These are phyloP conservation scores for Penicillium sp. DNA, from an alignment of 2,329 filamentous ascomycete species.

Conservation along the genomic window DNA sequence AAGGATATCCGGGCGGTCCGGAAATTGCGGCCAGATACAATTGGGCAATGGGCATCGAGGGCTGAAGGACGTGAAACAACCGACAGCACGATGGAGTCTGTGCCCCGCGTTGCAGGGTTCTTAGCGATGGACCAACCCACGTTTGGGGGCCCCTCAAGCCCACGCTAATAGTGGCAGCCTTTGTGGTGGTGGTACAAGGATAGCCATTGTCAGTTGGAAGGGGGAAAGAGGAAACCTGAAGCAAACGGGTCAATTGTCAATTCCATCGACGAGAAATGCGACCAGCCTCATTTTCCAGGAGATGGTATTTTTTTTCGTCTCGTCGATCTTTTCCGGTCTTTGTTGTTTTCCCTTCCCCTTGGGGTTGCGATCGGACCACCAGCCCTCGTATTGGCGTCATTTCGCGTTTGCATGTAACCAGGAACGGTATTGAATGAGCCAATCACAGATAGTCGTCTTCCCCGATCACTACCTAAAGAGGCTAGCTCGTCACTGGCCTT, in stretches of 20 bases:
- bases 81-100: constrained; percentile 20
- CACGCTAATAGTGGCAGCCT: constrained; percentile 1
- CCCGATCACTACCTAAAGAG: constrained; percentile 1
- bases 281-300: background rate
- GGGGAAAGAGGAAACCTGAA: background rate
- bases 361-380: background rate
- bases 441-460: constrained; percentile 1
- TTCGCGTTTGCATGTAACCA: constrained; percentile 15
- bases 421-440: constrained; percentile 17
- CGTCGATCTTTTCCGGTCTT: no score
- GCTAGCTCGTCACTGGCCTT: constrained; percentile 10
- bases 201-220: background rate
- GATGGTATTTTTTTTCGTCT: background rate
- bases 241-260: background rate
- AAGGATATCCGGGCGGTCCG: constrained; percentile 23
- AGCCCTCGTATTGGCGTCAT: constrained; percentile 8
- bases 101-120: constrained; percentile 23
- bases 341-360: background rate
- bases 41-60: constrained; percentile 21
- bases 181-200: background rate
- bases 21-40: constrained; percentile 23
- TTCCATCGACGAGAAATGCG: background rate
- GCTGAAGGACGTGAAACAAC: constrained; percentile 25
- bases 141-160: constrained; percentile 5
- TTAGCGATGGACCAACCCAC: constrained; percentile 18